Base-by-base conservation (phyloP, 164 flowering plant species). In the Stephania japonica region DNA sequence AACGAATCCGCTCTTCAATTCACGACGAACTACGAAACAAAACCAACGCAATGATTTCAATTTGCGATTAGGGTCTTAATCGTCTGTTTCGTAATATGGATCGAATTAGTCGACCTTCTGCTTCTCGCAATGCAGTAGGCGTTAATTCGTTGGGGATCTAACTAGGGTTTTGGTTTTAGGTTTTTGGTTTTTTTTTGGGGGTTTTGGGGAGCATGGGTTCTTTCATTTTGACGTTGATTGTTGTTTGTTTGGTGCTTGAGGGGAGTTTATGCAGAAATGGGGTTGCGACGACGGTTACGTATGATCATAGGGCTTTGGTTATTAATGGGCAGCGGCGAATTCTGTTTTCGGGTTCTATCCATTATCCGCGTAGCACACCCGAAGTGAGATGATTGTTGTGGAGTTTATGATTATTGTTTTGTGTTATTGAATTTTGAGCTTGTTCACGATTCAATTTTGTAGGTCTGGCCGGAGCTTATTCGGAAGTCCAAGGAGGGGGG, bases 361-460 rank as follows among this genome's bases (percentile, higher is more conserved):
- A 89, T 80, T 89, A 89, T 75, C 92, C 92, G 3, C 82, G 92
- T 41, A 84, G 72, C 81, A 89, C 88, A 16, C 87, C 90, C 3
- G 87, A 88, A 49, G 92, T 87, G 72, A 75, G 78, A 32, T 32
- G 1, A 32, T 32, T 32, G 38, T 32, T 32, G 38, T 32, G 38
- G 38, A 32, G 38, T 32, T 53, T 12, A 1, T 53, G 19, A 53
- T 53, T 53, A 16, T 4, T 13, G 5, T 53, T 53, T 16, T 53
- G 14, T 19, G 18, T 12, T 53, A 53, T 7, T 53, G n/a, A n/a
- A n/a, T n/a, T n/a, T n/a, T n/a, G n/a, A n/a, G n/a, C n/a, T n/a
- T n/a, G n/a, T n/a, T n/a, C n/a, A n/a, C n/a, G n/a, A n/a, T n/a
- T n/a, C n/a, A n/a, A n/a, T n/a, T n/a, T n/a, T n/a, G n/a, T 21